Evolutionary conservation across 768 basidiomycete genomes (phyloP).

Genomic region (Calocera viscosa): DNA sequence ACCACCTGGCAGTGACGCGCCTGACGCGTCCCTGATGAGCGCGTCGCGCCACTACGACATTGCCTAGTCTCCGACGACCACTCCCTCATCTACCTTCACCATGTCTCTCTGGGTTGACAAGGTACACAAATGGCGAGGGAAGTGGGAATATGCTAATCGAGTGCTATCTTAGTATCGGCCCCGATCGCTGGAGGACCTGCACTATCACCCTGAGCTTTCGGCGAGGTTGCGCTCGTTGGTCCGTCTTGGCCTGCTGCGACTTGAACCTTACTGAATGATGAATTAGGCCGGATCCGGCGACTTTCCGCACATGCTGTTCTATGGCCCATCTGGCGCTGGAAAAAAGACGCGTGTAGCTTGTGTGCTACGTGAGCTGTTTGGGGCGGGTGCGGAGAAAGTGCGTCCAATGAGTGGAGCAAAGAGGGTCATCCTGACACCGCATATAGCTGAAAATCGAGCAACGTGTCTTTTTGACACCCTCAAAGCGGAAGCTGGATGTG

Average conservation of each 20-base stretch:
- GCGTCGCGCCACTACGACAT: background rate
- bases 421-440: background rate
- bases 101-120: constrained; percentile 57
- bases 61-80: background rate
- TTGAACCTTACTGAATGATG: background rate
- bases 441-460: constrained; percentile 91
- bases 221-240: constrained; percentile 69
- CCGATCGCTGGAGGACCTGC: constrained; percentile 65
- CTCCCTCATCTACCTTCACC: background rate
- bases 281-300: constrained; percentile 72
- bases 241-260: constrained; percentile 12
- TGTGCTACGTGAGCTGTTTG: constrained; percentile 79
- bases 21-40: background rate
- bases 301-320: constrained; percentile 96
- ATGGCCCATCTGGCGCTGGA: constrained; percentile 91
- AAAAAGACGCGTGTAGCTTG: constrained; percentile 95
- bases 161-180: constrained; percentile 57
- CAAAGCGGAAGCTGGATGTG: constrained; percentile 86
- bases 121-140: constrained; percentile 22
- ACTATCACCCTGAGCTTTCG: constrained; percentile 77
- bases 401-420: too few species aligned
- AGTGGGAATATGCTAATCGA: background rate
- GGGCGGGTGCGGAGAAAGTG: constrained; percentile 85
- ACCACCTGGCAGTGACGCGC: background rate
- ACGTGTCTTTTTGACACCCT: constrained; percentile 86